Evolutionary conservation across 352 stramenopile genomes (phyloP), one percentile per base, ranked within the genome.

Genomic region (Pythium folliculosum): DNA sequence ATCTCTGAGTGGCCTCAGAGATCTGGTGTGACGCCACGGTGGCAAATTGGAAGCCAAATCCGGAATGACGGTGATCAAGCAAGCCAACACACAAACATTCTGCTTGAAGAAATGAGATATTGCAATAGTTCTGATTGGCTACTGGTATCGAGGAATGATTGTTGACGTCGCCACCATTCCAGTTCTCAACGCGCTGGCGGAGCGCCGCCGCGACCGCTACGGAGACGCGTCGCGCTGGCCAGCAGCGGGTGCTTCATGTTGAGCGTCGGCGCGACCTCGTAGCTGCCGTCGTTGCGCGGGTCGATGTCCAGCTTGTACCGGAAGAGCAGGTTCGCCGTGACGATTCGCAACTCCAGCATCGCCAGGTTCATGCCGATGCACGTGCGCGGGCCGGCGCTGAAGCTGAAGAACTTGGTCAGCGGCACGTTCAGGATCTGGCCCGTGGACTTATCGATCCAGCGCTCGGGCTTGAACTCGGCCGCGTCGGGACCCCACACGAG

Each of bases 401-500:
- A 81, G 13, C 54, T 69, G 40, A 79, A 70, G 50, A 77, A 77
- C 63, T 79, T 69, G 59, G 50, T 57, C n/a, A 55, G 25, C 16
- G 48, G 49, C 16, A 66, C 50, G 7, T 60, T 37, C 16, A 51
- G 35, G 23, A 66, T 47, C 32, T 53, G 35, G 27, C 54, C 70
- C 14, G 40, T 37, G 5, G 38, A 13, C 16, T 48, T 3, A 23
- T 78, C 77, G 32, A 91, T 73, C 76, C 77, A 91, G 5, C 84
- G 75, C 51, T 91, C 80, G 1, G 85, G 85, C 49, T 77, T 83
- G 65, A 89, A 89, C 61, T 88, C 80, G 21, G 63, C 66, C 0
- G 80, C 80, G 45, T 93, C 81, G 10, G 60, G 16, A 19, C 79
- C 82, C 82, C 85, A 92, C 9, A 83, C 45, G 1, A 32, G 35